These are phyloP conservation scores for Auriscalpium vulgare DNA, from an alignment of 768 basidiomycete genomes.

Conservation along the genomic window DNA sequence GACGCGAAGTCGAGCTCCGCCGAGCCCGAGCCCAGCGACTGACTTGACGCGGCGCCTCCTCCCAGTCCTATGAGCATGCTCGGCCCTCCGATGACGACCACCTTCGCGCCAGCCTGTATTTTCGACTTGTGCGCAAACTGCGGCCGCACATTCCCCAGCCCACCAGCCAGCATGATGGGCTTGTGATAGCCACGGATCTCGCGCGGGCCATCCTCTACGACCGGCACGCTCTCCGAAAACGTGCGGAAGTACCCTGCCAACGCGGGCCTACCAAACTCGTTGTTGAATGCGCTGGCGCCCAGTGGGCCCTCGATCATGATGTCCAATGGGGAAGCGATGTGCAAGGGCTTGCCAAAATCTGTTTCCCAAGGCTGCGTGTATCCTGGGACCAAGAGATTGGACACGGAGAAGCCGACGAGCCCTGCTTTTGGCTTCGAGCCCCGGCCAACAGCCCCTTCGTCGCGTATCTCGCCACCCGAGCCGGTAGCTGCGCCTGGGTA, in stretches of 20 bases:
- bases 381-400: conserved; percentile 88
- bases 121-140: conserved; percentile 70
- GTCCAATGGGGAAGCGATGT: conserved; percentile 89
- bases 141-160: conserved; percentile 87
- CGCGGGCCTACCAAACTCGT: conserved; percentile 94
- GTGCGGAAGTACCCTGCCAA: conserved; percentile 93
- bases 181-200: conserved; percentile 97
- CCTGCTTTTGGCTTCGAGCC: conserved; percentile 98
- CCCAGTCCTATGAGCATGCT: conserved; percentile 95
- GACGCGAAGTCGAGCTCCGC: conserved; percentile 96
- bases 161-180: conserved; percentile 99
- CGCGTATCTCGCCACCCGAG: conserved; percentile 96
- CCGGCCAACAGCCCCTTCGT: conserved; percentile 92
- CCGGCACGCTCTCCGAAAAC: conserved; percentile 71
- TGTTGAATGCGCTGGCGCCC: conserved; percentile 94
- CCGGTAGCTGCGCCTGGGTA: conserved; percentile 99
- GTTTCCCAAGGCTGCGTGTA: conserved; percentile 94
- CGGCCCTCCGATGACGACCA: conserved; percentile 92
- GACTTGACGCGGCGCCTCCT: conserved; percentile 93
- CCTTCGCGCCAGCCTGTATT: conserved; percentile 76
- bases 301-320: conserved; percentile 97
- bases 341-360: conserved; percentile 81
- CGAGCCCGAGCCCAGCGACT: conserved; percentile 82
- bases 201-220: conserved; percentile 36
- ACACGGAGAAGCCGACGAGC: conserved; percentile 85